Evolutionary conservation across 139 green algal species (phyloP), one percentile per base, ranked within the genome.

Genomic region (Chlamydomonas sphaeroides): DNA sequence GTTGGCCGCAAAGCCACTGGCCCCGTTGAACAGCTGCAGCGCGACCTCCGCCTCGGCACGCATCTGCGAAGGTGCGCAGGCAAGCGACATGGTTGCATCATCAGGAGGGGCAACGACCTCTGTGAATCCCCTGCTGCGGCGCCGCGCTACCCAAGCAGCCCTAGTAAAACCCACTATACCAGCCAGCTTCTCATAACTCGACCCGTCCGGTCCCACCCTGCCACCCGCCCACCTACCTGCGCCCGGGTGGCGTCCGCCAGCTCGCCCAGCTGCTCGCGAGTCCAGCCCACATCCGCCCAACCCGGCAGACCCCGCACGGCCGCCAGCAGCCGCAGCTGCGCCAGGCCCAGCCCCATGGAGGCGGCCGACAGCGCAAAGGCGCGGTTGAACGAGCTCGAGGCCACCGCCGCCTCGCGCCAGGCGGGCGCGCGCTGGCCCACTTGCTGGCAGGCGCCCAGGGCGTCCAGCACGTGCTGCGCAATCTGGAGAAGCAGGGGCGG

Each of bases 281-380:
- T 62, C 3, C n/a, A 6, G 8, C 7, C 20, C 59, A 20, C 51
- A 2, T 33, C 48, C 30, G 71, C 71, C 38, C 30, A 4, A 0
- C 21, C 26, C 41, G 59, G 61, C 74, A 62, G 74, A 18, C 3
- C 59, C 74, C 39, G 5, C 61, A 39, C 74, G n/a, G 61, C 61
- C 42, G 5, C 11, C 41, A 81, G 5, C 61, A 81, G 74, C 61
- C 32, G 23, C 74, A 81, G 21, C 74, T 81, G 74, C 74, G 74
- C 61, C 59, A 81, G n/a, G 8, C 74, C 74, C 59, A 26, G 5
- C 5, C 61, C 39, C 61, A 81, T 38, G 18, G 61, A 39, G 6
- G 41, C 41, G 36, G 51, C 74, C 2, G 30, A 30, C n/a, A 81
- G 39, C n/a, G 18, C 26, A 18, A 81, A 71, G 1, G 41, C 59